Evolutionary conservation across 1,284 basidiomycete genomes (phyloP).

Genomic region (Vanrija sp.): DNA sequence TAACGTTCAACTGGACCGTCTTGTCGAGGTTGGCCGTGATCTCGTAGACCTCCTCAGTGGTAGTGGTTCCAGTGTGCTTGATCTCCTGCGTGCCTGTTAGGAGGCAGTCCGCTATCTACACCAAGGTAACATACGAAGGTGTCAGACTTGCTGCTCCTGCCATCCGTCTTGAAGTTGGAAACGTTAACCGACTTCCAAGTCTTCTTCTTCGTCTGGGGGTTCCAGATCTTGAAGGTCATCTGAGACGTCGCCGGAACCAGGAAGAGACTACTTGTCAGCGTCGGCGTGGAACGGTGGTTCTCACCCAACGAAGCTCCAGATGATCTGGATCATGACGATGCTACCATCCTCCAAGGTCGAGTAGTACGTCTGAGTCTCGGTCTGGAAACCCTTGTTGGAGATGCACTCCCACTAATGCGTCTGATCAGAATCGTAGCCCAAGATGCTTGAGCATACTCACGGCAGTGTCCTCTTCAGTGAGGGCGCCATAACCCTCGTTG

Average conservation of each 20-base stretch:
- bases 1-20: slow-evolving; percentile 76
- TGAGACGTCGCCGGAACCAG: slow-evolving; percentile 73
- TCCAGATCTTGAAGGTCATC: slow-evolving; percentile 87
- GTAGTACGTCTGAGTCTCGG: slow-evolving; percentile 93
- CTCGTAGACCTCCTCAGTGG: slow-evolving; percentile 66
- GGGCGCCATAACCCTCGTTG: slow-evolving; percentile 35
- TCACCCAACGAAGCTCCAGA: slow-evolving; percentile 91
- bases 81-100: slow-evolving; percentile 50
- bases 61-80: slow-evolving; percentile 62
- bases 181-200: slow-evolving; percentile 90
- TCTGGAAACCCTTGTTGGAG: slow-evolving; percentile 68
- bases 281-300: slow-evolving; percentile 32
- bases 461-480: slow-evolving; percentile 42
- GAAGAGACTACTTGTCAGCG: slow-evolving; percentile 34
- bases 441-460: slow-evolving; percentile 20
- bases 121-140: slow-evolving; percentile 60
- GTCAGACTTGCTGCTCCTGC: slow-evolving; percentile 83
- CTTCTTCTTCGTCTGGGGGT: slow-evolving; percentile 70
- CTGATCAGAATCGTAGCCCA: not conserved
- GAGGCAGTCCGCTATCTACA: not conserved
- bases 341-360: slow-evolving; percentile 76
- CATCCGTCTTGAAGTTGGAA: slow-evolving; percentile 74
- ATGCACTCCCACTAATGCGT: slow-evolving; percentile 65
- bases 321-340: slow-evolving; percentile 82
- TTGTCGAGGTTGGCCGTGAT: slow-evolving; percentile 76